These are phyloP conservation scores for Retiboletus flavoniger DNA, from an alignment of 1,284 basidiomycete species.

Conservation along the genomic window DNA sequence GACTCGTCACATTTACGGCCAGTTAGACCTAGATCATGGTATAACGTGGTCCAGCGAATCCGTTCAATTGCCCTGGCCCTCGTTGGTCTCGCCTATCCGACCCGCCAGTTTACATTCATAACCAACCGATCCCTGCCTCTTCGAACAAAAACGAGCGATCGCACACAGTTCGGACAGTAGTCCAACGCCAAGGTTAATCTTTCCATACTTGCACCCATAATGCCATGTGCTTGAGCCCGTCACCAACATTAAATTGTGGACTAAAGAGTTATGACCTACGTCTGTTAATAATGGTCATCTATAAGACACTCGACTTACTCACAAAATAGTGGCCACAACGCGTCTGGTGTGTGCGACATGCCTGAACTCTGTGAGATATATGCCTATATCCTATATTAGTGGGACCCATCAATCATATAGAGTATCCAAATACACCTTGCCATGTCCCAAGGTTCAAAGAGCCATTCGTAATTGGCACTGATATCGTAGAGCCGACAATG, in stretches of 20 bases:
- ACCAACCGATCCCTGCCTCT: neutral
- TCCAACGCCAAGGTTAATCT: neutral
- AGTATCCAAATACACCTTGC: constrained; percentile 60
- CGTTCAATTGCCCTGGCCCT: neutral
- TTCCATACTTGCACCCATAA: neutral
- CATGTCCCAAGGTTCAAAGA: constrained; percentile 85
- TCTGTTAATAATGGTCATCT: neutral
- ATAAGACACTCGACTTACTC: constrained; percentile 27
- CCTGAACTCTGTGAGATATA: constrained; percentile 82
- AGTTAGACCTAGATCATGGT: neutral
- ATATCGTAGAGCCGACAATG: constrained; percentile 78
- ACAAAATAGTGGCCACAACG: constrained; percentile 84
- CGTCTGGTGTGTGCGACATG: constrained; percentile 61
- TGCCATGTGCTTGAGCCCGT: neutral
- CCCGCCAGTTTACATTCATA: neutral
- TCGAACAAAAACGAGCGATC: neutral
- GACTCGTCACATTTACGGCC: neutral
- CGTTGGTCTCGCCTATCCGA: neutral
- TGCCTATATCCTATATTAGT: constrained; percentile 46
- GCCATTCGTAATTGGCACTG: constrained; percentile 83
- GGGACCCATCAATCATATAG: neutral
- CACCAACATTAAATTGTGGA: neutral
- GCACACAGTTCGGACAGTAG: neutral
- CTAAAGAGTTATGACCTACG: constrained; percentile 11
- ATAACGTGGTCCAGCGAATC: neutral